Evolutionary conservation across 768 basidiomycete species (phyloP), one percentile per base, ranked within the genome.

Genomic region (Lyophyllum semitale): DNA sequence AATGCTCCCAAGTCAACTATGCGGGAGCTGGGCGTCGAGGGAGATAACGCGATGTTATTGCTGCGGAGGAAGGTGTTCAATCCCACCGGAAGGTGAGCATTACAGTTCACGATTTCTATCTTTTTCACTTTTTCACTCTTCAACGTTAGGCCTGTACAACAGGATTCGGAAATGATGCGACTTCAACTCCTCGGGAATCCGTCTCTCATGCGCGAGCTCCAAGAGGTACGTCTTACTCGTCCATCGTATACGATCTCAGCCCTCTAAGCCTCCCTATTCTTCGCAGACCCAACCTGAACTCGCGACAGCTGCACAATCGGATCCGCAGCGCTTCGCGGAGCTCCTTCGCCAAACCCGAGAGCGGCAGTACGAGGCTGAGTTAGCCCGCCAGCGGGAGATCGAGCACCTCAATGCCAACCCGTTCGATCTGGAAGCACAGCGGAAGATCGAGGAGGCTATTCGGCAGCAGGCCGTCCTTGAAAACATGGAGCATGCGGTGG

Each of bases 401-500:
- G 78, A 77, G 60, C 72, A 75, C 15, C 79, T 98, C 57, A 90
- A 96, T 62, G 87, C 89, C 0, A 88, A 98, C 70, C 95, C 96
- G 1, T 98, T 82, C 71, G 87, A 97, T 65, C 74, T 97, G 1
- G 95, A 98, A 66, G 94, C 95, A 1, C 97, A 98, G 73, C 78
- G 78, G 55, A 87, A 81, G 76, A 99, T 99, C 52, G 97, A 96
- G 70, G 97, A 98, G 66, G 85, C 87, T 4, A 98, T 99, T 59
- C 73, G 89, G 55, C 89, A 93, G 67, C 83, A 97, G 67, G 91
- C 90, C 1, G 89, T 98, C 33, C 71, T 88, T 62, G 95, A 98
- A 76, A 97, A 97, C 66, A 79, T 95, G 81, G 85, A 90, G 54
- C 93, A 97, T 73, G 97, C 97, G 6, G 76, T 98, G 59, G 95